Evolutionary conservation across 129 eudicot species (phyloP), one percentile per base, ranked within the genome.

Genomic region (Smallanthus sonchifolius): DNA sequence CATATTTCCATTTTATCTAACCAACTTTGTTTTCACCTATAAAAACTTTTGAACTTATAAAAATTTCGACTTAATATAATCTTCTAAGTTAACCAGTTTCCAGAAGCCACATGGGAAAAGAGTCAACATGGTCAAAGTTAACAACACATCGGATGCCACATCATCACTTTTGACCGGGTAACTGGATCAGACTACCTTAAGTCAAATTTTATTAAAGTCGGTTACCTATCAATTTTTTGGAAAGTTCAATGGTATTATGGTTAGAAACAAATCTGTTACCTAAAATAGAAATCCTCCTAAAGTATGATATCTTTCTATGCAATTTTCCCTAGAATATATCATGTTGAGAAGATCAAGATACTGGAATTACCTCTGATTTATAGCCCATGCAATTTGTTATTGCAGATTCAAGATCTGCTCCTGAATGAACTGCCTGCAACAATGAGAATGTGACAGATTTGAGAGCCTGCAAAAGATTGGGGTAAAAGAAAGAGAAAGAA

Each of bases 331-430:
- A 28, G 51, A n/a, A 79, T 19, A 32, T 20, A 66, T 65, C 57
- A 69, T 77, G 69, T 48, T 57, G 20, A 48, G 63, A 47, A 70
- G 17, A 66, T 38, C 73, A 39, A 74, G 51, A 43, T 78, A 20
- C 32, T 32, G 49, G 35, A 32, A 44, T 55, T 84, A 93, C 98
- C 96, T 90, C 92, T 6, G 95, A 69, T 67, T 45, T 86, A 84
- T 93, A 93, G 51, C 98, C 98, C 95, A 93, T 90, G 83, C 98
- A 93, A 81, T 86, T 92, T 49, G 87, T 68, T 55, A 93, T 81
- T 63, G 98, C 96, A 48, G 98, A 88, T 76, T 93, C 98, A 43
- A 93, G 96, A 84, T 93, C 96, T 45, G 98, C 98, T 10, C 98
- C 98, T 67, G 98, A 93, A 86, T 93, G 98, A 86, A 93, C 98